Percentiles rank a stretch among this genome's conserved stretches.
Conservation (phyloP, 2,329 filamentous ascomycete genomes). For the Diaporthe sp. region DNA sequence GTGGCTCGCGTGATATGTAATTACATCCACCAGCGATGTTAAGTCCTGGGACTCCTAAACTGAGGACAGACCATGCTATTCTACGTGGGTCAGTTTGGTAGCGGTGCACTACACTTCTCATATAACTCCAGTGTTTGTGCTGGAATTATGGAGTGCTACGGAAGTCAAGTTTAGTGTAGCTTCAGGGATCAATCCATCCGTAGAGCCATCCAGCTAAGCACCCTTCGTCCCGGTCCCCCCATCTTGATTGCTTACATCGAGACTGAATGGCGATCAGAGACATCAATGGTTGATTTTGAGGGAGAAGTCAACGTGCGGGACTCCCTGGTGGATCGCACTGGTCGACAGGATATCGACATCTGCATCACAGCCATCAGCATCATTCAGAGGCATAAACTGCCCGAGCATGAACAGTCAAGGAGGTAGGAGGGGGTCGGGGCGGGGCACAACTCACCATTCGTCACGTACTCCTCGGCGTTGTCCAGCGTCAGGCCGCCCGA, state of each 20-base stretch:
- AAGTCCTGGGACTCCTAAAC: background rate
- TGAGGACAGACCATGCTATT: background rate
- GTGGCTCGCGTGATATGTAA: background rate
- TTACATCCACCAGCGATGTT: background rate
- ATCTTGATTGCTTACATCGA: background rate
- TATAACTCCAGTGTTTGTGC: background rate
- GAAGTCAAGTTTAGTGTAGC: background rate
- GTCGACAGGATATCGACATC: slow-evolving; percentile 97
- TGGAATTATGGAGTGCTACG: too few relatives aligned
- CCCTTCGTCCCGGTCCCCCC: too few relatives aligned
- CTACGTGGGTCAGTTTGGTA: background rate
- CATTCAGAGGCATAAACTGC: background rate
- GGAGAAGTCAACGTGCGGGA: slow-evolving; percentile 94
- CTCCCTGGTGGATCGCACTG: slow-evolving; percentile 96
- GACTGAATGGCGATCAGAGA: background rate
- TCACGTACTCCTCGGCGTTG: slow-evolving; percentile 88
- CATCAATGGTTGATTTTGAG: slow-evolving; percentile 80
- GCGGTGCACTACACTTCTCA: too few relatives aligned
- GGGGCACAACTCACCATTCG: slow-evolving; percentile 68
- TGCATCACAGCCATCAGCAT: slow-evolving; percentile 46
- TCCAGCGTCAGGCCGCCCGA: slow-evolving; percentile 89
- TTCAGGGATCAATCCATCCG: background rate
- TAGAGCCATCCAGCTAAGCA: background rate
- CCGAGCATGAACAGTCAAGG: background rate
- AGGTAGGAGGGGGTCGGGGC: background rate